Percentiles rank a stretch among this genome's conserved stretches.
Conservation (phyloP, 2,329 filamentous ascomycete genomes). For the Aspergillus sp. region DNA sequence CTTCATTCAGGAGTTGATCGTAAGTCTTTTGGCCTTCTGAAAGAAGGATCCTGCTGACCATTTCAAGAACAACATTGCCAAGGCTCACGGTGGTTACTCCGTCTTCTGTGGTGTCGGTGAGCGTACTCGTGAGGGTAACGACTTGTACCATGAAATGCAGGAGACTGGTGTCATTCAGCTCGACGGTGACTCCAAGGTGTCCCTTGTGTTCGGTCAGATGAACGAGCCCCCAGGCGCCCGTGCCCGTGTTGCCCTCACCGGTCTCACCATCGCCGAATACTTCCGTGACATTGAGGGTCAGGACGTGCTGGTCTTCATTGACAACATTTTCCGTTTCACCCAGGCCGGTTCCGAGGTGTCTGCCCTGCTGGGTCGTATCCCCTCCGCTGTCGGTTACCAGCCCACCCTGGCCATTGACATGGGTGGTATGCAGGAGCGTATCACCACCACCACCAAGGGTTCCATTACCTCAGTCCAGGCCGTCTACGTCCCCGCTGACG, state of each 20-base stretch:
- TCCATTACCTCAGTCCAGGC: constrained; percentile 99
- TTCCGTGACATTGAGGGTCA: constrained; percentile 76
- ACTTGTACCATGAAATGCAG: constrained; percentile 99
- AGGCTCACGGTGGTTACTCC: constrained; percentile 99
- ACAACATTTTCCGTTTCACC: constrained; percentile 99
- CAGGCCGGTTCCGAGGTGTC: constrained; percentile 99
- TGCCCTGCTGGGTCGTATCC: constrained; percentile 97
- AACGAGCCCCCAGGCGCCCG: constrained; percentile 99
- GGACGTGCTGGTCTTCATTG: constrained; percentile 98
- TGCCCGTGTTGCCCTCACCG: constrained; percentile 98
- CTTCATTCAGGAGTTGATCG: constrained; percentile 99
- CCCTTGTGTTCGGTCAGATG: constrained; percentile 99
- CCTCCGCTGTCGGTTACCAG: constrained; percentile 99
- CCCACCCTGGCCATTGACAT: constrained; percentile 97
- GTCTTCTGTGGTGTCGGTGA: constrained; percentile 99
- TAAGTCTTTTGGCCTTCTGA: constrained; percentile 34
- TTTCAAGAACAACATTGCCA: constrained; percentile 93
- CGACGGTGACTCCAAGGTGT: constrained; percentile 98
- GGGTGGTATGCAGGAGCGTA: constrained; percentile 99
- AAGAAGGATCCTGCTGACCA: not conserved
- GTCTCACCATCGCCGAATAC: constrained; percentile 60
- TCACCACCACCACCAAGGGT: constrained; percentile 98
- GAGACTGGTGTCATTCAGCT: constrained; percentile 99
- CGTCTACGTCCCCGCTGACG: constrained; percentile 99
- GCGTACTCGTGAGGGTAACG: constrained; percentile 99